Evolutionary conservation across 257 asterid genomes (phyloP), one percentile per base, ranked within the genome.

Genomic region (Linderniella brevidens): DNA sequence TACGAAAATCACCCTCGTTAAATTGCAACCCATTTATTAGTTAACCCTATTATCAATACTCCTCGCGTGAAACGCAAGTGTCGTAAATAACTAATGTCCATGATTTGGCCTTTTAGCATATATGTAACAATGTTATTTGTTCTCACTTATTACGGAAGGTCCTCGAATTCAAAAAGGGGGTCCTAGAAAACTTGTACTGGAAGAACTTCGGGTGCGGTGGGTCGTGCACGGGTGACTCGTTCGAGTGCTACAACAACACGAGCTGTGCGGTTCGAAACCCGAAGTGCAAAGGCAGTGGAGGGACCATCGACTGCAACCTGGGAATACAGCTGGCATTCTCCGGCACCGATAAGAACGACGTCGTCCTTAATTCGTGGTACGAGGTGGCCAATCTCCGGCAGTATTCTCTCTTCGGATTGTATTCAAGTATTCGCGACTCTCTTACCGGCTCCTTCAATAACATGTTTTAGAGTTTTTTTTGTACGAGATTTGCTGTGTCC

Each of bases 371-470:
- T 59, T 80, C 92, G 0, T 81, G 99, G 94, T 81, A 81, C 38
- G 94, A 90, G 74, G 94, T 85, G 32, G 86, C 76, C 0, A 81
- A 75, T n/a, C 92, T 90, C 47, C 59, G 86, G 49, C 96, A 79
- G 25, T 69, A 90, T 55, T 85, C 96, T 11, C 84, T 90, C 35
- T 77, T 54, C 39, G 72, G 63, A 35, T 63, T 90, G 48, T 90
- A 76, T 46, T 70, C 84, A 2, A 61, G 58, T 55, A 62, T 81
- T 11, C 67, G 75, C 1, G 64, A 66, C 53, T 62, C 86, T 40
- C 46, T 75, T 41, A 64, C 79, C 13, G 56, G 69, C 63, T 72
- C 86, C 0, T 76, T 84, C 58, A 36, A 37, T 1, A 63, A 63
- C 56, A 64, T 87, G n/a, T 72, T 83, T 57, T 88, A 2, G 32